phyloP scores from a whole-genome alignment of 164 flowering plant genomes.

The Vitis amurensis region DNA sequence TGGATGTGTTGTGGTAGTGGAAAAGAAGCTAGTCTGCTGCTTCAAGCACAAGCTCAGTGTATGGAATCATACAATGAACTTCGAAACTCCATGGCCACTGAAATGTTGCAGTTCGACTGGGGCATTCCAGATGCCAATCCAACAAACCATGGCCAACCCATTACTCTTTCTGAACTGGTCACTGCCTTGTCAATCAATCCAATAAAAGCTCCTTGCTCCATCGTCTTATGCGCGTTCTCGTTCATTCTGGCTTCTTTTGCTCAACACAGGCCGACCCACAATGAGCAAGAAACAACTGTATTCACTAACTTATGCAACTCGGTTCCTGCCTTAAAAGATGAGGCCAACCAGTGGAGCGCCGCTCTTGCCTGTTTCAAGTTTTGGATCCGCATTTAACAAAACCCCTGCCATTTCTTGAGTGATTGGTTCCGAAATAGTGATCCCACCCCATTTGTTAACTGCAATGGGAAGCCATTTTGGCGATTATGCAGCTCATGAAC shows the following conservation, averaged over 20 bases:
- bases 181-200: conserved; percentile 19
- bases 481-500: conserved; percentile 12
- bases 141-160: conserved; percentile 36
- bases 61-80: conserved; percentile 30
- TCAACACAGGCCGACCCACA: background rate
- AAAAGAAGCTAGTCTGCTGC: background rate
- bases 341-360: conserved; percentile 19
- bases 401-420: conserved; percentile 18
- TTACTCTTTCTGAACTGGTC: conserved; percentile 20
- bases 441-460: conserved; percentile 20
- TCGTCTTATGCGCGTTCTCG: conserved; percentile 36
- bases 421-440: conserved; percentile 22
- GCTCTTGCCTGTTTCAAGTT: conserved; percentile 18
- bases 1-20: too few species aligned
- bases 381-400: conserved; percentile 23
- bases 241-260: conserved; percentile 30
- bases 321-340: conserved; percentile 29
- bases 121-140: conserved; percentile 36
- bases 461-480: conserved; percentile 21
- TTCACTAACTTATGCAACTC: conserved; percentile 31
- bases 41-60: conserved; percentile 34
- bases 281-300: conserved; percentile 18
- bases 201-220: conserved; percentile 17
- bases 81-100: conserved; percentile 28
- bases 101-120: conserved; percentile 37